Evolutionary conservation across 2,329 filamentous ascomycete species (phyloP).

Genomic region (Colletotrichum coccodes): DNA sequence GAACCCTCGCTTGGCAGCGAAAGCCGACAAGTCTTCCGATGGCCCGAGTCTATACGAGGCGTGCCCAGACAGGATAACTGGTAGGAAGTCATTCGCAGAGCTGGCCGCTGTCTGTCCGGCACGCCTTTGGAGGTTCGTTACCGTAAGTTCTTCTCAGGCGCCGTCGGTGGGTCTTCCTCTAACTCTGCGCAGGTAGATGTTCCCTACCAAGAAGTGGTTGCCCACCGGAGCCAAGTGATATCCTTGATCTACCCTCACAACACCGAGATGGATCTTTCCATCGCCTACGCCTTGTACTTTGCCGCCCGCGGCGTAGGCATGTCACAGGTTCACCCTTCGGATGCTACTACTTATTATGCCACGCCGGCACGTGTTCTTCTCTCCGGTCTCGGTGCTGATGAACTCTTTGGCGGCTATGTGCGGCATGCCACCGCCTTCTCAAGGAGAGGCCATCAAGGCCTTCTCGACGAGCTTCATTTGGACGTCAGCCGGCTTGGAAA

Average conservation of each 20-base stretch:
- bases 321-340: conserved; percentile 45
- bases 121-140: conserved; percentile 85
- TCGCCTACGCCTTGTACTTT: conserved; percentile 94
- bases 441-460: conserved; percentile 73
- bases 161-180: not conserved
- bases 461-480: conserved; percentile 84
- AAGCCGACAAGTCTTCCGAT: conserved; percentile 42
- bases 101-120: conserved; percentile 74
- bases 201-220: conserved; percentile 78
- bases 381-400: conserved; percentile 93
- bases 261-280: conserved; percentile 98
- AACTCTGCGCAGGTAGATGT: conserved; percentile 71
- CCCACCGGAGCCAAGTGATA: conserved; percentile 76
- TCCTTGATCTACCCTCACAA: conserved; percentile 91
- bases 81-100: conserved; percentile 82
- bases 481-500: conserved; percentile 89
- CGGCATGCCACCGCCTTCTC: conserved; percentile 83
- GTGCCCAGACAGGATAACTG: conserved; percentile 92
- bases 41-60: conserved; percentile 71
- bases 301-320: conserved; percentile 79
- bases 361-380: conserved; percentile 85
- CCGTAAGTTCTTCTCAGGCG: conserved; percentile 54
- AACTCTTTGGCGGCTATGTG: conserved; percentile 93
- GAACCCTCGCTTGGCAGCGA: conserved; percentile 80
- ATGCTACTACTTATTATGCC: conserved; percentile 58